A percentile compares a stretch with the other conserved stretches of the same genome.
Evolutionary conservation across 805 yeast genomes (phyloP).

Genomic region (Candida silvicultrix): DNA sequence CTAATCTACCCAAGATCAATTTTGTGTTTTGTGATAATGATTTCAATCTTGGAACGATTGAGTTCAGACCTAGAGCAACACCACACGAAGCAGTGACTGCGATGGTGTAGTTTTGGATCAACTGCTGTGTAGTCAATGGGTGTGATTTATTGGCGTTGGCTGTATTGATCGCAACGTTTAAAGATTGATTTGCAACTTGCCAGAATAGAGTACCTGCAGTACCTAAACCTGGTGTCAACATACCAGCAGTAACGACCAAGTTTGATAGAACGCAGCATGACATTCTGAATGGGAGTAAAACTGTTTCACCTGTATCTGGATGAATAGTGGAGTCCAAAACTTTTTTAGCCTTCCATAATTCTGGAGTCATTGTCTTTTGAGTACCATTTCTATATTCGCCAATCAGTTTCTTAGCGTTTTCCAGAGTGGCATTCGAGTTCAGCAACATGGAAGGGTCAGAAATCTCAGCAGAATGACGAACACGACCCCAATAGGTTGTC

Average conservation of each 20-base stretch:
- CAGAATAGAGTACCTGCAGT: constrained; percentile 89
- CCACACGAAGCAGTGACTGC: constrained; percentile 95
- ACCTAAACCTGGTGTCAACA: constrained; percentile 93
- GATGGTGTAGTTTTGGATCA: constrained; percentile 70
- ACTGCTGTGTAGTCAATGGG: constrained; percentile 74
- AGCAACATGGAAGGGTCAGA: constrained; percentile 89
- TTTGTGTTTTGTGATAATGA: constrained; percentile 63
- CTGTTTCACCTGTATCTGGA: constrained; percentile 95
- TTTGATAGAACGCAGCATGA: constrained; percentile 91
- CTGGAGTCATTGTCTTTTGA: constrained; percentile 59
- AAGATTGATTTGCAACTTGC: constrained; percentile 97
- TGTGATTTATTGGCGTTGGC: constrained; percentile 95
- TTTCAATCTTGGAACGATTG: constrained; percentile 81
- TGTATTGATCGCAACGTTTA: constrained; percentile 94
- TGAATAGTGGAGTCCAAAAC: constrained; percentile 88
- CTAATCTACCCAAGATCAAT: constrained; percentile 73
- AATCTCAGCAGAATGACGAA: constrained; percentile 87
- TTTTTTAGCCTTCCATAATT: constrained; percentile 84
- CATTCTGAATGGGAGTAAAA: constrained; percentile 92
- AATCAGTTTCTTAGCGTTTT: constrained; percentile 55
- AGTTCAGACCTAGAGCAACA: constrained; percentile 89
- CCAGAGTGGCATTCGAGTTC: constrained; percentile 59
- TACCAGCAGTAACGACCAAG: constrained; percentile 92
- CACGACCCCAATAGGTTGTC: constrained; percentile 86
- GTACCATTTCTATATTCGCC: constrained; percentile 72